A percentile compares a stretch with the other conserved stretches of the same genome.
phyloP scores from a whole-genome alignment of 805 yeast species.

The Pachysolen tannophilus region DNA sequence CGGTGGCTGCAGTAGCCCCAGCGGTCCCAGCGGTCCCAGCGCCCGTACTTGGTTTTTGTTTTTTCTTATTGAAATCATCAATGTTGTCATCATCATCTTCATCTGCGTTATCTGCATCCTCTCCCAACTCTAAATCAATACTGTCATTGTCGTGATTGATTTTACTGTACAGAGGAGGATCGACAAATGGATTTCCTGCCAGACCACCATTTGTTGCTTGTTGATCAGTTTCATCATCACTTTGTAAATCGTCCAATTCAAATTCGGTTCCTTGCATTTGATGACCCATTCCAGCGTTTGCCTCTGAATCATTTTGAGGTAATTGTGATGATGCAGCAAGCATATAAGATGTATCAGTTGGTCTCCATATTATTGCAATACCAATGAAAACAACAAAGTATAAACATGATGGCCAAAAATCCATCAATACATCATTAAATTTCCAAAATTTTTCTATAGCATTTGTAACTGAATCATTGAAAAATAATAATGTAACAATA shows the following conservation, averaged over 20 bases:
- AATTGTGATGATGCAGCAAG: conserved; percentile 91
- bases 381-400: conserved; percentile 79
- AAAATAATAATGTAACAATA: conserved; percentile 57
- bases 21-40: too few relatives aligned
- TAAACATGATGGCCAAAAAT: conserved; percentile 92
- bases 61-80: too few relatives aligned
- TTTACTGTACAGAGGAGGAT: conserved; percentile 13
- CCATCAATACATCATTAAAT: conserved; percentile 76
- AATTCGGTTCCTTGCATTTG: conserved; percentile 46
- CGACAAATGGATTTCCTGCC: conserved; percentile 26
- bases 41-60: too few relatives aligned
- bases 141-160: conserved; percentile 8
- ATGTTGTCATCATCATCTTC: too few relatives aligned
- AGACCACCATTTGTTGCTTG: too few relatives aligned
- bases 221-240: conserved; percentile 36
- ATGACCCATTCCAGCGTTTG: conserved; percentile 16
- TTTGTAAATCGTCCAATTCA: conserved; percentile 50
- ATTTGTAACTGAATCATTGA: conserved; percentile 69
- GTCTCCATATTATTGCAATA: conserved; percentile 92
- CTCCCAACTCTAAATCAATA: conserved; percentile 17
- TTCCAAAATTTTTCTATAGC: conserved; percentile 88
- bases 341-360: conserved; percentile 91
- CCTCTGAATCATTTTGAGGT: conserved; percentile 53
- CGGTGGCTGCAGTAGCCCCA: too few relatives aligned
- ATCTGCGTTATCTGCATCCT: conserved; percentile 10